phyloP scores from a whole-genome alignment of 495 filamentous ascomycete species.

The Daldinia loculata region DNA sequence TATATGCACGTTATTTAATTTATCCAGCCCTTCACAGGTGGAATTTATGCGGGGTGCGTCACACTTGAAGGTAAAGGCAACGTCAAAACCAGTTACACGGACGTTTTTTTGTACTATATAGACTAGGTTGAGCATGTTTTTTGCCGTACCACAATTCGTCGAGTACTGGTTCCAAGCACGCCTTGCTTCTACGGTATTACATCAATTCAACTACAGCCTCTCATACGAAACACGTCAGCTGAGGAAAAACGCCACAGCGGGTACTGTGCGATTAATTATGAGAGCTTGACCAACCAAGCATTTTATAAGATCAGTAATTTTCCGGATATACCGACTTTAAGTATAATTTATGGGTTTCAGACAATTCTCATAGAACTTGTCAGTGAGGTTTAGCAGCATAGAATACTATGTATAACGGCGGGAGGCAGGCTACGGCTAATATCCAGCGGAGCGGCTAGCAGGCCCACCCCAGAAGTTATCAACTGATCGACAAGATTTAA shows the following conservation, averaged over 20 bases:
- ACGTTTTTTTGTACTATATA: background rate
- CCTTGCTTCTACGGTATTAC: constrained; percentile 29
- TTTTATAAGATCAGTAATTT: background rate
- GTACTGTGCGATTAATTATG: background rate
- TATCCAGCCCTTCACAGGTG: constrained; percentile 26
- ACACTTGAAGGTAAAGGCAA: constrained; percentile 33
- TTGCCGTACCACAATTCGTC: constrained; percentile 18
- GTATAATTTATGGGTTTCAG: too few relatives aligned
- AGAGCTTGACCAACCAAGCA: background rate
- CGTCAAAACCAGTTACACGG: constrained; percentile 29
- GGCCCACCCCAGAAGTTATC: background rate
- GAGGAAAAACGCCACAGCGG: background rate
- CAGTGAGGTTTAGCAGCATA: background rate
- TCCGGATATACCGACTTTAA: background rate
- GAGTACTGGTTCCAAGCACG: constrained; percentile 23
- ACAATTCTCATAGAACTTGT: background rate
- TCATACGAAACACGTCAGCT: constrained; percentile 20
- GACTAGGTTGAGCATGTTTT: constrained; percentile 1
- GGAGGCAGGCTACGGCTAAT: constrained; percentile 21
- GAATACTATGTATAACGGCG: background rate
- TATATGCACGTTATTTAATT: constrained; percentile 23
- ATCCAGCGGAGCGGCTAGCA: background rate
- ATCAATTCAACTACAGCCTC: constrained; percentile 15
- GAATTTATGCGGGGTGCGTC: constrained; percentile 29
- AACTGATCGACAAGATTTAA: constrained; percentile 14